phyloP scores from a whole-genome alignment of 2,329 filamentous ascomycete genomes.

The Colletotrichum theobromicola region DNA sequence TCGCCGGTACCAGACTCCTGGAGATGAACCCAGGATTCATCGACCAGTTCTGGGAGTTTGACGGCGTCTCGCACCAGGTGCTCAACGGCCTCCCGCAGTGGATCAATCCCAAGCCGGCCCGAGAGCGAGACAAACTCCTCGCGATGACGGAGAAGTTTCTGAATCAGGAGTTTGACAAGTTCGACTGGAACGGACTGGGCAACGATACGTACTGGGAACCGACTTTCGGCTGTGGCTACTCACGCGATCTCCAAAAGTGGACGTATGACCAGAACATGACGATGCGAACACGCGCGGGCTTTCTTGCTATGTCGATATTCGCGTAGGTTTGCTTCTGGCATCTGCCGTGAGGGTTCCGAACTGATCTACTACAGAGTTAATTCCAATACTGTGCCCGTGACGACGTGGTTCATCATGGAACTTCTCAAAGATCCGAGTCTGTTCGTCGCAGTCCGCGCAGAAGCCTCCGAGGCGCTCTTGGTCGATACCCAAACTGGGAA shows the following conservation, averaged over 20 bases:
- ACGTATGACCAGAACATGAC: constrained; percentile 22
- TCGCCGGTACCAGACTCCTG: constrained; percentile 28
- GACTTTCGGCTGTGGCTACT: constrained; percentile 27
- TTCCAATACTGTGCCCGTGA: constrained; percentile 32
- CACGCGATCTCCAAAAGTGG: constrained; percentile 25
- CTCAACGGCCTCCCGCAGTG: constrained; percentile 27
- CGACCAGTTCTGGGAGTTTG: constrained; percentile 30
- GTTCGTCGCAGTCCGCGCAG: constrained; percentile 23
- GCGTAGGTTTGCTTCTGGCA: background rate
- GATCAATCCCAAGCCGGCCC: constrained; percentile 22
- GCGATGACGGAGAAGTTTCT: constrained; percentile 13
- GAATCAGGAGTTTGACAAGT: constrained; percentile 11
- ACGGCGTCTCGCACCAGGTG: constrained; percentile 23
- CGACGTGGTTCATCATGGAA: constrained; percentile 33
- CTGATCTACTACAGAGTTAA: constrained; percentile 21
- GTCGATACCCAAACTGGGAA: constrained; percentile 17
- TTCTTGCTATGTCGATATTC: background rate
- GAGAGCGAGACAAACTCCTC: constrained; percentile 21
- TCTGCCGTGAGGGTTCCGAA: too few relatives aligned
- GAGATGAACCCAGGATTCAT: constrained; percentile 28
- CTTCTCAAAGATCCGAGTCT: constrained; percentile 27
- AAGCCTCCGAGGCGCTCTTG: constrained; percentile 19
- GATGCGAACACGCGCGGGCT: constrained; percentile 10
- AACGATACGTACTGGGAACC: constrained; percentile 31
- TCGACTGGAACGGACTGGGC: constrained; percentile 21